phyloP scores from a whole-genome alignment of 2,329 filamentous ascomycete species.

The Calonectria pauciramosa region DNA sequence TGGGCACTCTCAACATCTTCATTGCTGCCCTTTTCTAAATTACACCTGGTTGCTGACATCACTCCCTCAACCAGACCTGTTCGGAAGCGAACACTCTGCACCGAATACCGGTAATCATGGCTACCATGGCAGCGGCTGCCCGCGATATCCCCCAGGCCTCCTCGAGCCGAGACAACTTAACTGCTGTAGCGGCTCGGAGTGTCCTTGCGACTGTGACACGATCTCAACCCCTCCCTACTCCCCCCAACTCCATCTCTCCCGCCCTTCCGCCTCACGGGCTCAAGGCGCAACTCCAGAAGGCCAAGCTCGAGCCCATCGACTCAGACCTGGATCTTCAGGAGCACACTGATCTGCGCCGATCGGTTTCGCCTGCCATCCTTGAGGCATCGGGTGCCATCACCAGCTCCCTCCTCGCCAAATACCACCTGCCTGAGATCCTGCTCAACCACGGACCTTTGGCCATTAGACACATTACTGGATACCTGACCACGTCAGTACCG shows the following conservation, averaged over 20 bases:
- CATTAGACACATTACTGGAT: constrained; percentile 95
- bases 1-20: not conserved
- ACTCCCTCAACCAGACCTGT: constrained; percentile 52
- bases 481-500: constrained; percentile 92
- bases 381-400: constrained; percentile 89
- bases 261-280: constrained; percentile 85
- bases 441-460: constrained; percentile 90
- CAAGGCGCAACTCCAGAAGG: constrained; percentile 75
- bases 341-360: constrained; percentile 50
- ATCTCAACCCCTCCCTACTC: constrained; percentile 82
- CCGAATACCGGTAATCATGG: constrained; percentile 66
- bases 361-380: constrained; percentile 64
- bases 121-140: constrained; percentile 75
- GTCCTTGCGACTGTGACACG: constrained; percentile 72
- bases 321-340: constrained; percentile 91
- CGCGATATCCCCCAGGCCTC: constrained; percentile 76
- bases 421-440: constrained; percentile 92
- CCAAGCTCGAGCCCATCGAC: constrained; percentile 76
- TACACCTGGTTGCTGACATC: constrained; percentile 35
- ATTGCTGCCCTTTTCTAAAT: not conserved
- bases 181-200: constrained; percentile 78
- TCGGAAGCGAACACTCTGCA: constrained; percentile 59
- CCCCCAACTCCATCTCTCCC: constrained; percentile 95
- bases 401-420: constrained; percentile 85
- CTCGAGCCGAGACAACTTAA: constrained; percentile 77